A percentile compares a stretch with the other conserved stretches of the same genome.
Evolutionary conservation across 257 asterid genomes (phyloP).

Genomic region (Scutellaria galericulata): DNA sequence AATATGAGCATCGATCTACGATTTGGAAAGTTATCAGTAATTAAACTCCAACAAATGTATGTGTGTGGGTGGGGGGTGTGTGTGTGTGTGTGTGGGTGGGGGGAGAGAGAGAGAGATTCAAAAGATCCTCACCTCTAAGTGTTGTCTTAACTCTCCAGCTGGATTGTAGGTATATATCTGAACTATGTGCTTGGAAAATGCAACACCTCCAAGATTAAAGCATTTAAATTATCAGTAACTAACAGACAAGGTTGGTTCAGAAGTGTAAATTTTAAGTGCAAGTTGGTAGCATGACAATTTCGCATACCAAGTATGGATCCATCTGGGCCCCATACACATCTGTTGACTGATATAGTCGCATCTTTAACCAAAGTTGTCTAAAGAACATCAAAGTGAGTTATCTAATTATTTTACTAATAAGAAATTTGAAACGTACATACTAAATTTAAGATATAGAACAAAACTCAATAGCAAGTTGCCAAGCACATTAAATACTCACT

Average conservation of each 20-base stretch:
- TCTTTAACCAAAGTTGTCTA: conserved; percentile 92
- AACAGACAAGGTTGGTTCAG: conserved; percentile 11
- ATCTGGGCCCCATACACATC: conserved; percentile 97
- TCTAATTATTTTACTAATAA: conserved; percentile 1
- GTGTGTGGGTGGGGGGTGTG: conserved; percentile 4
- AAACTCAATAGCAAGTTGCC: conserved; percentile 5
- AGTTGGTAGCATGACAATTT: conserved; percentile 21
- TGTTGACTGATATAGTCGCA: conserved; percentile 82
- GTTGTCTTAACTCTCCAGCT: conserved; percentile 84
- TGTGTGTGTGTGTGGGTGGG: conserved; percentile 26
- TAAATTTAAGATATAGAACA: conserved; percentile 2
- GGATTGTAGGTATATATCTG: conserved; percentile 85
- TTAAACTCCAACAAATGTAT: conserved; percentile 22
- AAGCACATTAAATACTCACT: conserved; percentile 53
- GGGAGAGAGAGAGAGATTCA: not conserved
- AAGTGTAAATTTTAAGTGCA: conserved; percentile 26
- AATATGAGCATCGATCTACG: conserved; percentile 87
- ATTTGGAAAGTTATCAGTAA: conserved; percentile 31
- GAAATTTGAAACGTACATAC: conserved; percentile 7
- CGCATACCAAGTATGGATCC: conserved; percentile 89
- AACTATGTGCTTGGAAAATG: conserved; percentile 92
- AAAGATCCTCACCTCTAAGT: conserved; percentile 66
- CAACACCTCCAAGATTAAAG: conserved; percentile 66
- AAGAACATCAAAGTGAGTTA: conserved; percentile 32
- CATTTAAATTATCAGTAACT: conserved; percentile 34